A percentile compares a stretch with the other conserved stretches of the same genome.
Evolutionary conservation across 225 moss, liverwort and hornwort species (phyloP).

Genomic region (Polytrichum commune): DNA sequence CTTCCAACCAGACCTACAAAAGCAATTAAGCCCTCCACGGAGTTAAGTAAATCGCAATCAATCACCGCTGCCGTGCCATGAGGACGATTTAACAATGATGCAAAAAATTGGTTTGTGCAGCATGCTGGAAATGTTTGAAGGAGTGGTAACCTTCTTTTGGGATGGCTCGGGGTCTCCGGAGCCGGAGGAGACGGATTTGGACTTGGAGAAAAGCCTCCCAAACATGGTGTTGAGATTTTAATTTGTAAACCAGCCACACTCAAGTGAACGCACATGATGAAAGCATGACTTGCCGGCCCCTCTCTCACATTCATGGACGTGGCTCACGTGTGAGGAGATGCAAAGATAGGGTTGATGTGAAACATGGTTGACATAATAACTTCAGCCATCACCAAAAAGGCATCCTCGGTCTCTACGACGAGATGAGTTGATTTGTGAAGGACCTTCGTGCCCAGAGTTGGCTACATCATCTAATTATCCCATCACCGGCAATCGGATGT

Average conservation of each 20-base stretch:
- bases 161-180: conserved; percentile 6
- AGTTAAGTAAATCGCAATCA: conserved; percentile 11
- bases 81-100: not conserved
- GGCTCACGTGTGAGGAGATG: no score
- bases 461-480: no score
- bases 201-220: conserved; percentile 62
- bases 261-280: conserved; percentile 4
- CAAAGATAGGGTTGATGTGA: no score
- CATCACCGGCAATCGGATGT: no score
- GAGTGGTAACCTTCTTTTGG: conserved; percentile 23
- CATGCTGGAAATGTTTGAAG: not conserved
- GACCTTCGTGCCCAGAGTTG: no score
- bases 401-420: no score
- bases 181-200: conserved; percentile 29
- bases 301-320: no score
- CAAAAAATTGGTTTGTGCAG: not conserved
- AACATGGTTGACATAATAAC: no score
- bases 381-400: no score
- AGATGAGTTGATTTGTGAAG: no score
- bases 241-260: conserved; percentile 1
- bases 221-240: conserved; percentile 42
- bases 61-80: not conserved
- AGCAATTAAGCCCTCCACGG: not conserved
- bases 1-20: conserved; percentile 74
- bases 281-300: not conserved